Percentiles rank a stretch among this genome's conserved stretches.
Conservation (phyloP, 257 asterid genomes). For the Salvia miltiorrhiza region DNA sequence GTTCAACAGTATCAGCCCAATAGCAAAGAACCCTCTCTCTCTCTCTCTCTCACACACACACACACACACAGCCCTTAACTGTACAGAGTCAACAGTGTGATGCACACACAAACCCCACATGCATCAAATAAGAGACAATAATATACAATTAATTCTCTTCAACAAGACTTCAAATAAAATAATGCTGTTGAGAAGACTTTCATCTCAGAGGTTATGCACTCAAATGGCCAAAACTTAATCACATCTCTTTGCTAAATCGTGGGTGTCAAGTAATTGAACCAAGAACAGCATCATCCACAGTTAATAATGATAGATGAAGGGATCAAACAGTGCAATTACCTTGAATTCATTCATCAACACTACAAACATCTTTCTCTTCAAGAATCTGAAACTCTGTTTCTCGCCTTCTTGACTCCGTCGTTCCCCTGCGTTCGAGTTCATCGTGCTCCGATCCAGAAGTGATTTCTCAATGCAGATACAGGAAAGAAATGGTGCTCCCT, state of each 20-base stretch:
- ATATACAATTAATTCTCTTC: neutral
- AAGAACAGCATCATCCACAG: slow-evolving; percentile 10
- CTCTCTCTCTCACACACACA: neutral
- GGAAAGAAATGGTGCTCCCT: slow-evolving; percentile 1
- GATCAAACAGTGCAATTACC: neutral
- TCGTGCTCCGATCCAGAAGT: neutral
- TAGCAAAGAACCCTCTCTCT: neutral
- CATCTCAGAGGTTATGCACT: neutral
- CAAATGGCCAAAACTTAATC: slow-evolving; percentile 8
- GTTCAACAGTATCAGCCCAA: neutral
- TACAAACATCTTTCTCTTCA: neutral
- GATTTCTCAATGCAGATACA: slow-evolving; percentile 21
- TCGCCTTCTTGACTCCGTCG: neutral
- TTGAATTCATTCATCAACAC: neutral
- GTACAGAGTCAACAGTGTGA: slow-evolving; percentile 2
- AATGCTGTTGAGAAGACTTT: slow-evolving; percentile 1
- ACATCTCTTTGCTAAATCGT: slow-evolving; percentile 12
- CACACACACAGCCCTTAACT: neutral
- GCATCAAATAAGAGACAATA: neutral
- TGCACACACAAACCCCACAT: neutral
- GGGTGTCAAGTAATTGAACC: slow-evolving; percentile 21
- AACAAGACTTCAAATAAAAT: slow-evolving; percentile 13
- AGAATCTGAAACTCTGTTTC: slow-evolving; percentile 13
- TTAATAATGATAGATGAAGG: neutral
- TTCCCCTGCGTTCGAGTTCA: neutral